These are phyloP conservation scores for Trichoderma sp. DNA, from an alignment of 2,329 filamentous ascomycete genomes.

Conservation along the genomic window DNA sequence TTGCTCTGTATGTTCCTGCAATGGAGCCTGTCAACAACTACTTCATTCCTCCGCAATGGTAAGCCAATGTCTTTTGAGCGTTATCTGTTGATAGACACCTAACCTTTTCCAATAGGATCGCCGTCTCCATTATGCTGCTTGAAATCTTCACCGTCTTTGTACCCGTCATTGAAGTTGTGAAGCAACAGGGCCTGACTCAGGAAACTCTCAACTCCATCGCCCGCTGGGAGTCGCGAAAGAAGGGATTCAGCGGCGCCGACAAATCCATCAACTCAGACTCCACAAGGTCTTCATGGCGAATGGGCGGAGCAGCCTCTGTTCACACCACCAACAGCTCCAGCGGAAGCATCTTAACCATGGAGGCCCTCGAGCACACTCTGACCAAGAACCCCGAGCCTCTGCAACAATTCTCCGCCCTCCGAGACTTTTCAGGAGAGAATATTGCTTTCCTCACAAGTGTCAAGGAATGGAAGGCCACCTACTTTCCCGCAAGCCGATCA, in stretches of 20 bases:
- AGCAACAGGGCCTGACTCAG: constrained; percentile 49
- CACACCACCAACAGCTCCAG: constrained; percentile 37
- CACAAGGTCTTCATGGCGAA: constrained; percentile 45
- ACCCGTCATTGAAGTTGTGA: constrained; percentile 61
- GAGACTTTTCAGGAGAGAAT: constrained; percentile 70
- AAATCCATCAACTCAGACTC: constrained; percentile 43
- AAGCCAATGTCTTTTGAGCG: constrained; percentile 34
- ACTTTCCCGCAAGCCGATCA: constrained; percentile 36
- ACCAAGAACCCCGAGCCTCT: constrained; percentile 60
- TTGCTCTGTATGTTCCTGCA: constrained; percentile 57
- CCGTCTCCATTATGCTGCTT: constrained; percentile 63
- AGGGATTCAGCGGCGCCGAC: constrained; percentile 38
- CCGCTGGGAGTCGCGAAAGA: constrained; percentile 51
- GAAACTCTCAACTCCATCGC: constrained; percentile 56
- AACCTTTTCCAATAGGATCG: constrained; percentile 47
- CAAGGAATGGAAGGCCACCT: constrained; percentile 46
- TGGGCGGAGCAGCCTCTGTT: constrained; percentile 40
- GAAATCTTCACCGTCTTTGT: constrained; percentile 67
- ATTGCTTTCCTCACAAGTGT: constrained; percentile 66
- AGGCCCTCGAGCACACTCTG: constrained; percentile 62
- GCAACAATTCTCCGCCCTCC: constrained; percentile 63
- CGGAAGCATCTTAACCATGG: constrained; percentile 60
- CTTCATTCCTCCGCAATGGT: constrained; percentile 67
- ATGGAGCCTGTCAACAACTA: constrained; percentile 58
- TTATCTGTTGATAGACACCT: neutral